Evolutionary conservation across 1,139 yeast genomes (phyloP).

Genomic region (Ashbya aceris): DNA sequence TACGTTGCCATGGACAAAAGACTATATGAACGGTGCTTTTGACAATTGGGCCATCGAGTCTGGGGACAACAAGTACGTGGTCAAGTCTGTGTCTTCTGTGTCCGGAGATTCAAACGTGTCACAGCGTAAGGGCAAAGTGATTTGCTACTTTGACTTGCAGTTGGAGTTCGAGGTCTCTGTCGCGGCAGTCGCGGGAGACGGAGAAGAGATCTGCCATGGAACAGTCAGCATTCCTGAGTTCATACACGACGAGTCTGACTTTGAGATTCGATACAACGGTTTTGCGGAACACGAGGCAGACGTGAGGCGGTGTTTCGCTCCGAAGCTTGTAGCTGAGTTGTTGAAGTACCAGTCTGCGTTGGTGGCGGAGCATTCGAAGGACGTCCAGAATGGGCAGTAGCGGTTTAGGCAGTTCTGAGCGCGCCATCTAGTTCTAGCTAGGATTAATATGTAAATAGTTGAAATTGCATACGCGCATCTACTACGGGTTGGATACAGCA

Average conservation of each 20-base stretch:
- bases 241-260: conserved; percentile 66
- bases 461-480: too few species aligned
- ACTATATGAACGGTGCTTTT: conserved; percentile 43
- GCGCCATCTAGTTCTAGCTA: too few species aligned
- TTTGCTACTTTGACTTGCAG: conserved; percentile 61
- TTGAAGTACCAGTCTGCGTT: conserved; percentile 53
- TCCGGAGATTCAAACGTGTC: conserved; percentile 74
- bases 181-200: conserved; percentile 25
- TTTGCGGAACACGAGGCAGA: conserved; percentile 33
- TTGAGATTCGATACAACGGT: conserved; percentile 42
- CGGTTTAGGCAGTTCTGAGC: too few species aligned
- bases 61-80: conserved; percentile 31
- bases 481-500: too few species aligned
- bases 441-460: too few species aligned
- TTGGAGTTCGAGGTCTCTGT: conserved; percentile 41
- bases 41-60: conserved; percentile 32
- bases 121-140: conserved; percentile 71
- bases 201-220: conserved; percentile 31
- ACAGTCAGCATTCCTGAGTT: conserved; percentile 51
- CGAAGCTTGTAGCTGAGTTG: conserved; percentile 41
- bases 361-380: conserved; percentile 50
- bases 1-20: conserved; percentile 67
- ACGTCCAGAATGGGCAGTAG: conserved; percentile 38
- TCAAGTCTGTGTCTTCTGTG: conserved; percentile 35
- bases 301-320: conserved; percentile 42